Base-by-base conservation (phyloP, 1,139 yeast genomes). In the Pneumocystis carinii region DNA sequence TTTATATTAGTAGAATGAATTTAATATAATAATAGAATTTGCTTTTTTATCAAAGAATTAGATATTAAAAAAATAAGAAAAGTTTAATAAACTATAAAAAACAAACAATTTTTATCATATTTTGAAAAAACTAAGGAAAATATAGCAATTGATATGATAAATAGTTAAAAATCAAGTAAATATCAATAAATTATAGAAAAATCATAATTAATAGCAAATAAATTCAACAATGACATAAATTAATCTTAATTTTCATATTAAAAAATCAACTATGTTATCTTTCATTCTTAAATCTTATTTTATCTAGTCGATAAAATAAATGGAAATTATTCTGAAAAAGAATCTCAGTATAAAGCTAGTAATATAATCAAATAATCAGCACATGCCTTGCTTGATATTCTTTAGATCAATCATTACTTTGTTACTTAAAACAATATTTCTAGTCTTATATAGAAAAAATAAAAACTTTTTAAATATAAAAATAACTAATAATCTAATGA, bases 221-320 rank as follows among this genome's bases (percentile, higher is more conserved):
- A 92, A 79, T 74, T 92, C 92, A 61, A 97, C 97, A 70, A 92
- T 81, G 12, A 94, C 90, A 72, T 96, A 82, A 36, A 90, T 95
- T 62, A 92, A 79, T 0, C 94, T 85, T 15, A 94, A 83, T 60
- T 81, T 81, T 66, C 83, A 81, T 68, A 90, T 96, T 73, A 90
- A 96, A 80, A 92, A 92, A 61, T 92, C 90, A 17, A 98, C 98
- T 79, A 85, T 90, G 61, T 94, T 90, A 76, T 92, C 98, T 75
- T 90, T 90, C 96, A 72, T 90, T 92, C 71, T 86, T 95, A 41
- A 80, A 17, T 97, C 98, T 71, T 96, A 85, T 67, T 85, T 85
- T 87, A 85, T 67, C 92, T 80, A 68, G 90, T 87, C 42, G 95
- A 84, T 66, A 92, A 83, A 92, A 73, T 87, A 32, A 32, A 32